Evolutionary conservation across 2,329 filamentous ascomycete genomes (phyloP).

Genomic region (Botrytis paeoniae): DNA sequence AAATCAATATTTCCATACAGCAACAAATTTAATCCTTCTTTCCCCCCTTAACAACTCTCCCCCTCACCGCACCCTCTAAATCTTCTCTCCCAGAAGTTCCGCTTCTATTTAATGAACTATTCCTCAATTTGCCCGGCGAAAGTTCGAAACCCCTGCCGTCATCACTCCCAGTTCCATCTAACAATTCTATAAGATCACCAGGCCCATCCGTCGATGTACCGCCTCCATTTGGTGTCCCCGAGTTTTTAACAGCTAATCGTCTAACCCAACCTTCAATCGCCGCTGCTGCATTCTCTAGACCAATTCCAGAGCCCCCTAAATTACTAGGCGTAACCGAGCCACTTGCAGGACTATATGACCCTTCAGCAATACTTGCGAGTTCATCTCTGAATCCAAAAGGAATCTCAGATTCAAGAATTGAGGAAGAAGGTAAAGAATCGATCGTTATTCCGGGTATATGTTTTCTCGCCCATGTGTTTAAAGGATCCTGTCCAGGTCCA

Average conservation of each 20-base stretch:
- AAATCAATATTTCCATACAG: background rate
- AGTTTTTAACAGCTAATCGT: slow-evolving; percentile 68
- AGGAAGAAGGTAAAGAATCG: slow-evolving; percentile 64
- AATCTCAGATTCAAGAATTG: slow-evolving; percentile 60
- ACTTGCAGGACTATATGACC: slow-evolving; percentile 22
- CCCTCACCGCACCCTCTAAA: slow-evolving; percentile 24
- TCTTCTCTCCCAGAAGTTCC: slow-evolving; percentile 28
- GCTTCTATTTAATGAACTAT: slow-evolving; percentile 21
- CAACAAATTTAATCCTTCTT: slow-evolving; percentile 10
- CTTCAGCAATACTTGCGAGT: slow-evolving; percentile 46
- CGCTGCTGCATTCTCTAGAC: slow-evolving; percentile 79
- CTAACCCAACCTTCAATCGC: slow-evolving; percentile 89
- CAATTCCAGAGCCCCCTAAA: slow-evolving; percentile 42
- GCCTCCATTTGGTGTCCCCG: slow-evolving; percentile 38
- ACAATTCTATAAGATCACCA: slow-evolving; percentile 69
- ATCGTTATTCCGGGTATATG: slow-evolving; percentile 77
- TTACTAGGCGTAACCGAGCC: slow-evolving; percentile 45
- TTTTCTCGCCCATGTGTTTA: slow-evolving; percentile 81
- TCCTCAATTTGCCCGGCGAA: slow-evolving; percentile 26
- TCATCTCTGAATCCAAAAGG: slow-evolving; percentile 49
- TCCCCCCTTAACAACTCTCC: slow-evolving; percentile 11
- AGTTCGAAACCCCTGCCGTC: slow-evolving; percentile 44
- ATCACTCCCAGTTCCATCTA: slow-evolving; percentile 57
- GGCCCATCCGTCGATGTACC: slow-evolving; percentile 45
- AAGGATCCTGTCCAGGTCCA: slow-evolving; percentile 77